phyloP scores from a whole-genome alignment of 306 rosid species.

The Astragalus membranaceus region DNA sequence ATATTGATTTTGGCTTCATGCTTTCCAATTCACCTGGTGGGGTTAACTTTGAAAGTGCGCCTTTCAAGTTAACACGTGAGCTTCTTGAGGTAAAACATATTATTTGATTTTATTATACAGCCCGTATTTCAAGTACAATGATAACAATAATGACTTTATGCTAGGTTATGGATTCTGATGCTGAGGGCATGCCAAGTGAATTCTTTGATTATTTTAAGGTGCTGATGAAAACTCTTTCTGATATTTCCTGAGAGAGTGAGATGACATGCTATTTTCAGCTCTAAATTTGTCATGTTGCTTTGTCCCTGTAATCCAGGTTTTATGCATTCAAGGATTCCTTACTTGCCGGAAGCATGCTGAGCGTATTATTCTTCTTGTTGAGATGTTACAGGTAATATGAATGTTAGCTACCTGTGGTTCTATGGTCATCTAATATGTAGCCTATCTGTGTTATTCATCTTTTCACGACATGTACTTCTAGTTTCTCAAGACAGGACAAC shows the following conservation, averaged over 20 bases:
- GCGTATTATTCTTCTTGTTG: constrained; percentile 95
- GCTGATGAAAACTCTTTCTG: constrained; percentile 11
- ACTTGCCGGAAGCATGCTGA: constrained; percentile 99
- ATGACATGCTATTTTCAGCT: constrained; percentile 11
- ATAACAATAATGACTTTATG: constrained; percentile 22
- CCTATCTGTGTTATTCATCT: not conserved
- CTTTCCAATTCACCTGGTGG: constrained; percentile 99
- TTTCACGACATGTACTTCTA: constrained; percentile 1
- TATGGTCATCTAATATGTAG: not conserved
- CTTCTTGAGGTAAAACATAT: constrained; percentile 76
- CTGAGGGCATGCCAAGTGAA: constrained; percentile 98
- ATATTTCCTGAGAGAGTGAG: constrained; percentile 8
- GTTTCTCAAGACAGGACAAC: not conserved
- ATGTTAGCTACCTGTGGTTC: constrained; percentile 10
- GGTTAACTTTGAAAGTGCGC: constrained; percentile 98
- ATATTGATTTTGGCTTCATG: constrained; percentile 99
- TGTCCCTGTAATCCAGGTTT: constrained; percentile 54
- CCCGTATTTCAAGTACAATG: not conserved
- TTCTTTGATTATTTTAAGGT: constrained; percentile 99
- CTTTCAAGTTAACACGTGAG: constrained; percentile 93
- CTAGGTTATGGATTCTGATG: constrained; percentile 99
- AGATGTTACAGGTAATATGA: constrained; percentile 92
- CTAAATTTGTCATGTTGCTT: constrained; percentile 17
- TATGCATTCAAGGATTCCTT: constrained; percentile 99
- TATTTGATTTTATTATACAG: not conserved